A percentile compares a stretch with the other conserved stretches of the same genome.
phyloP scores from a whole-genome alignment of 1,139 yeast species.

The Taphrina wiesneri region DNA sequence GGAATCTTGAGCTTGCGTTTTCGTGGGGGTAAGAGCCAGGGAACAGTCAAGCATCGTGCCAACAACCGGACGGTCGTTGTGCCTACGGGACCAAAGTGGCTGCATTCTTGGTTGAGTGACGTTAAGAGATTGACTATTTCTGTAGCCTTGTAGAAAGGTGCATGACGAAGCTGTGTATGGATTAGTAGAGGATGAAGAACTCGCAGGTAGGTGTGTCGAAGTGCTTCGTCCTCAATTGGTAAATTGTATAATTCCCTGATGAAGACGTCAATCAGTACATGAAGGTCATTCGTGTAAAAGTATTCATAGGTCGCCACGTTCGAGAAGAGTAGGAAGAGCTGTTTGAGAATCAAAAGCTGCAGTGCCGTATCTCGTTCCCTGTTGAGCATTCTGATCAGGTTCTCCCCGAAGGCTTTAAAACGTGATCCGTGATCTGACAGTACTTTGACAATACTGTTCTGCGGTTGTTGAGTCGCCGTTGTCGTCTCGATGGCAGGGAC shows the following conservation, averaged over 20 bases:
- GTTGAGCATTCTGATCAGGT: conserved; percentile 66
- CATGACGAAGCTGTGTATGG: conserved; percentile 62
- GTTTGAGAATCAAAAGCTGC: conserved; percentile 75
- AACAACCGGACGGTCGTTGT: conserved; percentile 41
- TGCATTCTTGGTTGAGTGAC: conserved; percentile 37
- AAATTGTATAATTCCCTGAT: conserved; percentile 75
- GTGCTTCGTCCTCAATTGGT: conserved; percentile 49
- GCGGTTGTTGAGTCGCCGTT: conserved; percentile 29
- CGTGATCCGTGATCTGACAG: conserved; percentile 39
- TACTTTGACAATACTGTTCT: conserved; percentile 38
- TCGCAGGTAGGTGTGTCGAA: conserved; percentile 73
- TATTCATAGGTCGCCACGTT: conserved; percentile 64
- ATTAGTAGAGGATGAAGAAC: conserved; percentile 70
- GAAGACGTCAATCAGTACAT: conserved; percentile 81
- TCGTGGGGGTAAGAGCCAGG: conserved; percentile 37
- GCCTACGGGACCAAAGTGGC: conserved; percentile 38
- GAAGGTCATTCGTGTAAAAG: conserved; percentile 78
- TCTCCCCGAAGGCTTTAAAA: conserved; percentile 57
- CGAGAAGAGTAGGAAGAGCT: conserved; percentile 72
- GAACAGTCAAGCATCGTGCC: conserved; percentile 39
- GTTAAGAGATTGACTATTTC: conserved; percentile 56
- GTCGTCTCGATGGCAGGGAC: conserved; percentile 39
- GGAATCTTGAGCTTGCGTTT: conserved; percentile 12
- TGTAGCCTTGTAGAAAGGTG: conserved; percentile 57
- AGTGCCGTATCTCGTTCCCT: conserved; percentile 72